These are phyloP conservation scores for Suillus sp. DNA, from an alignment of 768 basidiomycete genomes.

Conservation along the genomic window DNA sequence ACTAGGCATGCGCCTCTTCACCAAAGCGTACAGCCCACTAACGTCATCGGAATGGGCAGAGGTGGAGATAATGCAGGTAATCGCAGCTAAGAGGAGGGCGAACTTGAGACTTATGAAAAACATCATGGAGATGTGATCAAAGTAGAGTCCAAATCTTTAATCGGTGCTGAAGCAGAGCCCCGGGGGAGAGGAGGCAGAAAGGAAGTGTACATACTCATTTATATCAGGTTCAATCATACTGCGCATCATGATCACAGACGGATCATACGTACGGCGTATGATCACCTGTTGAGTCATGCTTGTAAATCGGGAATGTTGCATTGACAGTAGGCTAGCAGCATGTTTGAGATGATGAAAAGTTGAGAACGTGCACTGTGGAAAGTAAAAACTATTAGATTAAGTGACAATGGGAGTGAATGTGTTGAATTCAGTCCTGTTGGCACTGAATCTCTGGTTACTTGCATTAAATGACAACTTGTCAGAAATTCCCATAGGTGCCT, in stretches of 20 bases:
- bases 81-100: neutral
- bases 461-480: too few species aligned
- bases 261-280: too few species aligned
- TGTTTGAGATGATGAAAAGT: too few species aligned
- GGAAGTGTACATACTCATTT: neutral
- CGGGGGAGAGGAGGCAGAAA: neutral
- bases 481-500: too few species aligned
- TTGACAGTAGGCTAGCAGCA: too few species aligned
- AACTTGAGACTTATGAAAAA: slow-evolving; percentile 1
- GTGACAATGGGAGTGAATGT: too few species aligned
- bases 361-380: too few species aligned
- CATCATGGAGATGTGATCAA: slow-evolving; percentile 5
- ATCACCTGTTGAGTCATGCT: too few species aligned
- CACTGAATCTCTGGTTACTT: too few species aligned
- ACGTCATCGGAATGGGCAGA: slow-evolving; percentile 13
- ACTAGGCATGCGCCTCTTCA: slow-evolving; percentile 38
- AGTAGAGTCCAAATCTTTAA: neutral
- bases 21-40: slow-evolving; percentile 36
- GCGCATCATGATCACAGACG: neutral
- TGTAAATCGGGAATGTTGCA: too few species aligned
- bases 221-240: neutral
- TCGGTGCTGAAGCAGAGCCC: neutral
- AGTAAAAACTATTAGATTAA: too few species aligned
- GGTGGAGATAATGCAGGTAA: neutral
- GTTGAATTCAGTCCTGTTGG: too few species aligned